Evolutionary conservation across 2,329 filamentous ascomycete species (phyloP).

Genomic region (Periconia macrospinosa): DNA sequence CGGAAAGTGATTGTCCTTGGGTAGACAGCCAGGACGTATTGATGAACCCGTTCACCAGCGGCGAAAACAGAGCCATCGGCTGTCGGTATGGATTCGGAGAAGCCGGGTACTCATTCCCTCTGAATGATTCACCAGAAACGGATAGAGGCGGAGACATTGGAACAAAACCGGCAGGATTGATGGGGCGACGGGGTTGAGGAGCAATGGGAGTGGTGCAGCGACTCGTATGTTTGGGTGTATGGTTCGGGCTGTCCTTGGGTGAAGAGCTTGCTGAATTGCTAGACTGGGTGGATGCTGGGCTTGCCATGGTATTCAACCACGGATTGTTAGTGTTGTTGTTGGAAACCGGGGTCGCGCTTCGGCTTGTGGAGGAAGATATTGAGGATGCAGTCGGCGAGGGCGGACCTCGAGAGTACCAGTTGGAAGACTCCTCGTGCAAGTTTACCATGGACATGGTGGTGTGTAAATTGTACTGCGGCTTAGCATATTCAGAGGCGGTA

Average conservation of each 20-base stretch:
- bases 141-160: conserved; percentile 35
- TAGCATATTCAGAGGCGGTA: conserved; percentile 32
- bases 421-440: conserved; percentile 39
- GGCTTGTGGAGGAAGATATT: conserved; percentile 37
- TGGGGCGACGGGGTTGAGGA: conserved; percentile 39
- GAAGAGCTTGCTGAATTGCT: conserved; percentile 35
- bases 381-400: conserved; percentile 44
- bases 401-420: conserved; percentile 37
- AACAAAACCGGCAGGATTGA: conserved; percentile 37
- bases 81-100: conserved; percentile 43
- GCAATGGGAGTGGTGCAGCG: conserved; percentile 43
- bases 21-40: conserved; percentile 38
- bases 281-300: conserved; percentile 31
- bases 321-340: conserved; percentile 41
- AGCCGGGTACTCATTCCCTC: conserved; percentile 31
- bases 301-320: conserved; percentile 41
- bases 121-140: conserved; percentile 32
- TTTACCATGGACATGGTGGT: conserved; percentile 46
- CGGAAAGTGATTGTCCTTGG: conserved; percentile 41
- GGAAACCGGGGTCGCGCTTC: conserved; percentile 40
- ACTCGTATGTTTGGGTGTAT: conserved; percentile 42
- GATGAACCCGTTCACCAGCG: conserved; percentile 40
- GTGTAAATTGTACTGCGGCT: conserved; percentile 39
- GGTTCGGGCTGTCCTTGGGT: conserved; percentile 38
- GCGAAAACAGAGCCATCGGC: conserved; percentile 23